phyloP scores from a whole-genome alignment of 305 asterid species.

The Ilex paraguariensis region DNA sequence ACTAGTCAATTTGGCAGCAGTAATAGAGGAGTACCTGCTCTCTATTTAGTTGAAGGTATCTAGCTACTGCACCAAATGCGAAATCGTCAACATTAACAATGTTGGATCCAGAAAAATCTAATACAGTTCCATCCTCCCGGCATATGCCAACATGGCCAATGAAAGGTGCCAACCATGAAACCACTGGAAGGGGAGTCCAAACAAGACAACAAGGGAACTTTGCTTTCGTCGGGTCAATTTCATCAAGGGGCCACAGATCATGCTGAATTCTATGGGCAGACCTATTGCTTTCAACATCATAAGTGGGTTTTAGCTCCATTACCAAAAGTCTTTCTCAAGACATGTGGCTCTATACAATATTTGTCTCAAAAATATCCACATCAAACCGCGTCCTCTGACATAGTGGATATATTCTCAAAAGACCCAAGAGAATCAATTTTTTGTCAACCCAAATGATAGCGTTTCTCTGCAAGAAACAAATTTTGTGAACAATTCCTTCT shows the following conservation, averaged over 20 bases:
- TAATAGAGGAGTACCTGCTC: conserved; percentile 48
- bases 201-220: conserved; percentile 87
- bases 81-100: conserved; percentile 54
- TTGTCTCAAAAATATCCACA: conserved; percentile 24
- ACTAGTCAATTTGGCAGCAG: not conserved
- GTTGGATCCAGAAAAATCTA: conserved; percentile 85
- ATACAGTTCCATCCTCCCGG: conserved; percentile 65
- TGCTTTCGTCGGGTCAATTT: conserved; percentile 55
- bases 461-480: not conserved
- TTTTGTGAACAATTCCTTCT: too few relatives aligned
- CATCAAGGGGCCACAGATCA: conserved; percentile 78
- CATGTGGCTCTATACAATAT: conserved; percentile 24
- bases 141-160: conserved; percentile 92
- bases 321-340: conserved; percentile 28
- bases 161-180: conserved; percentile 98
- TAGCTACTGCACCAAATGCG: conserved; percentile 72
- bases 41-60: conserved; percentile 78
- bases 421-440: not conserved
- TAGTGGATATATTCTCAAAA: not conserved
- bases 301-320: conserved; percentile 49
- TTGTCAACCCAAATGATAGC: conserved; percentile 7
- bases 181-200: conserved; percentile 91
- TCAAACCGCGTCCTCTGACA: conserved; percentile 19
- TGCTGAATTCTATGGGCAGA: conserved; percentile 26
- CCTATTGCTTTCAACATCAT: conserved; percentile 22